Evolutionary conservation across 1,284 basidiomycete species (phyloP).

Genomic region (Serendipita sp.): DNA sequence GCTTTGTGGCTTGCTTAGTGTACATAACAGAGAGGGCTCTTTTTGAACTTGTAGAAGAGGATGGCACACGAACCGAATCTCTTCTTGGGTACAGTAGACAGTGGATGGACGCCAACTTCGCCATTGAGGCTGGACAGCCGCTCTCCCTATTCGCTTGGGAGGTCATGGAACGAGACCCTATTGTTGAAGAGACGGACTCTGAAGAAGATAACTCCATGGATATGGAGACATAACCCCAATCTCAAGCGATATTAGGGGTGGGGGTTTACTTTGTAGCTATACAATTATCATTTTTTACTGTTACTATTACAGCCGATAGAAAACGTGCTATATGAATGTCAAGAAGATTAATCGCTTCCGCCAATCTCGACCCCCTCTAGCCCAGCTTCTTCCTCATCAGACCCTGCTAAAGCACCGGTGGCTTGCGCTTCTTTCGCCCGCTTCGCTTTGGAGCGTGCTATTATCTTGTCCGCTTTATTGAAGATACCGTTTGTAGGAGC

Average conservation of each 20-base stretch:
- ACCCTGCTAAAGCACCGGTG: conserved; percentile 26
- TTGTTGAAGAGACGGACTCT: background rate
- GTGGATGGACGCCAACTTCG: background rate
- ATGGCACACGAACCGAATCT: background rate
- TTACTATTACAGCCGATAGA: background rate
- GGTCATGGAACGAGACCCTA: background rate
- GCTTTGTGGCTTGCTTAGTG: background rate
- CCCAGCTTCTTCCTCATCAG: conserved; percentile 23
- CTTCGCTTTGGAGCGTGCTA: conserved; percentile 42
- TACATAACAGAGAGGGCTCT: background rate
- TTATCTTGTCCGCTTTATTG: conserved; percentile 74
- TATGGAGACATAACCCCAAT: background rate
- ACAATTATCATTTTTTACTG: background rate
- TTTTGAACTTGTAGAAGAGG: background rate
- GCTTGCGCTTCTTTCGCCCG: conserved; percentile 38
- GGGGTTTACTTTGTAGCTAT: background rate
- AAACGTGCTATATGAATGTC: background rate
- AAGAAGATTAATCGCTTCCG: conserved; percentile 23
- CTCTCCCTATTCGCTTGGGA: background rate
- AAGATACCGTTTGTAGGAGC: conserved; percentile 89
- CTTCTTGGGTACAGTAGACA: background rate
- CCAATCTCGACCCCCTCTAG: conserved; percentile 45
- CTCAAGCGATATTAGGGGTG: background rate
- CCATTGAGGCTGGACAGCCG: background rate
- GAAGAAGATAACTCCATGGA: background rate